Percentiles rank a stretch among this genome's conserved stretches.
These are phyloP conservation scores for Actinomortierella ambigua DNA, from an alignment of 371 early-diverging fungal species.

Conservation along the genomic window DNA sequence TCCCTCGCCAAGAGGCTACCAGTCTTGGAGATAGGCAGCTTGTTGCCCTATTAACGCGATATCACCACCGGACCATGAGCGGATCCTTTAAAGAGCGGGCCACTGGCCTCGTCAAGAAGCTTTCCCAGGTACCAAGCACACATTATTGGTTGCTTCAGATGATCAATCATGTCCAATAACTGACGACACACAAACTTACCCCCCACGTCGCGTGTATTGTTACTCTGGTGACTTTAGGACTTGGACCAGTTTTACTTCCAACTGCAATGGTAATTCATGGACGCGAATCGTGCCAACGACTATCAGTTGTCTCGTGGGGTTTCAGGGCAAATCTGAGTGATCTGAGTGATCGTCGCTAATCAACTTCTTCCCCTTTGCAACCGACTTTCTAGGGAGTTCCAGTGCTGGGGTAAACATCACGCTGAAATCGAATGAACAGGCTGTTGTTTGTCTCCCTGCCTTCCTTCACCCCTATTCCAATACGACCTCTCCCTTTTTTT, in stretches of 20 bases:
- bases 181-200: too few relatives aligned
- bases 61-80: constrained; percentile 31
- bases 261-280: constrained; percentile 36
- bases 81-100: constrained; percentile 37
- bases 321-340: background rate
- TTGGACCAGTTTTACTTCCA: constrained; percentile 46
- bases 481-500: background rate
- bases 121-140: constrained; percentile 17
- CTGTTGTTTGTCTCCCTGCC: background rate
- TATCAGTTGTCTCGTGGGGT: constrained; percentile 1
- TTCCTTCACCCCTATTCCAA: background rate
- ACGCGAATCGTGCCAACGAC: background rate
- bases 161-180: too few relatives aligned
- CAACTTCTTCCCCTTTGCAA: background rate
- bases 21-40: constrained; percentile 31
- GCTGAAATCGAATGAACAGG: background rate
- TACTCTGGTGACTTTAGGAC: constrained; percentile 13
- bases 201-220: too few relatives aligned
- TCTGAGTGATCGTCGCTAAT: background rate
- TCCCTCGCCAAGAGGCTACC: constrained; percentile 39
- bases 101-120: constrained; percentile 39
- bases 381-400: constrained; percentile 33
- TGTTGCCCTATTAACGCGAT: constrained; percentile 31
- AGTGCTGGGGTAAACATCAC: constrained; percentile 43
- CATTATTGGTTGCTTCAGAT: too few relatives aligned